Conservation (phyloP, 2,329 filamentous ascomycete species). For the Zymoseptoria ardabiliae region DNA sequence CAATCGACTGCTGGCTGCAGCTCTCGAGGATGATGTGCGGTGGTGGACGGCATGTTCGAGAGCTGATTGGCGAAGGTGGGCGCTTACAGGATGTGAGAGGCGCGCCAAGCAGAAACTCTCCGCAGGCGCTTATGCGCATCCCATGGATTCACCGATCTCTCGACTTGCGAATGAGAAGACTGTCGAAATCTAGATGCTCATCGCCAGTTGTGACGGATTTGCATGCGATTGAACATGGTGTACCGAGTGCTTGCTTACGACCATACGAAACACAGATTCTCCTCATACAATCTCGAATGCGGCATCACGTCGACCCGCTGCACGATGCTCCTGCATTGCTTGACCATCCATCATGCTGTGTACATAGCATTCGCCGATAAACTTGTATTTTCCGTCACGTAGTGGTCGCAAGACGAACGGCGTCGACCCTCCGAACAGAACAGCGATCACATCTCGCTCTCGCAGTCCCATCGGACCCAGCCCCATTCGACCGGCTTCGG, state of each 20-base stretch:
- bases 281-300: not conserved
- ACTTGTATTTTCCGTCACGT: not conserved
- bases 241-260: too few species aligned
- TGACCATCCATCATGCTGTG: slow-evolving; percentile 9
- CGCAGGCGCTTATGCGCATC: not conserved
- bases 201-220: too few species aligned
- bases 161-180: not conserved
- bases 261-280: not conserved
- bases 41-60: slow-evolving; percentile 2
- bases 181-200: too few species aligned
- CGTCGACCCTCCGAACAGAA: not conserved
- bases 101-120: not conserved
- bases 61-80: slow-evolving; percentile 8
- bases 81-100: slow-evolving; percentile 1
- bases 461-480: slow-evolving; percentile 1
- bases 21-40: slow-evolving; percentile 2
- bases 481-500: not conserved
- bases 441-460: not conserved
- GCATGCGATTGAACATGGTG: too few species aligned
- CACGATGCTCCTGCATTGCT: not conserved
- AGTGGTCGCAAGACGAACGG: slow-evolving; percentile 4
- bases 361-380: slow-evolving; percentile 8
- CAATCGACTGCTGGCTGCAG: slow-evolving; percentile 12
- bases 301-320: not conserved
- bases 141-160: not conserved